Evolutionary conservation across 345 rosid species (phyloP), one percentile per base, ranked within the genome.

Genomic region (Aegle marmelos): DNA sequence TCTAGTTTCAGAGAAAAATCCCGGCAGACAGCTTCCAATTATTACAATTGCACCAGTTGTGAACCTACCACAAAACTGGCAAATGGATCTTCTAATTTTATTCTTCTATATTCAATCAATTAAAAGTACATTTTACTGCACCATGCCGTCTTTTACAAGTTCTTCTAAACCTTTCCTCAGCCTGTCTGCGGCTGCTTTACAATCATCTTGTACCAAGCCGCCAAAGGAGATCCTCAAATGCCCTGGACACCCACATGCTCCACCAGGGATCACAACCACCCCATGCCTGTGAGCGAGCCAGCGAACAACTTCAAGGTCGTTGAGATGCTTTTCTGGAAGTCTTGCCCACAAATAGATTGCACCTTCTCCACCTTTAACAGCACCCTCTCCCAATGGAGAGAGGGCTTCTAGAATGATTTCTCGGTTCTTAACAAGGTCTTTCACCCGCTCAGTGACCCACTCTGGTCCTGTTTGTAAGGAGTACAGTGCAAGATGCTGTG

Each of bases 311-410:
- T 82, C 86, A n/a, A 76, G 76, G 77, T 89, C 94, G 28, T 91
- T 80, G 1, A 4, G 19, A 22, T 80, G 68, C 65, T 83, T 71
- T 24, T 91, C 92, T 0, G 98, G 98, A 72, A 96, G 92, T 80
- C 82, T 94, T 3, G 91, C 98, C 99, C 98, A 96, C 74, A 96
- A 58, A 92, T 96, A 96, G 9, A 96, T 90, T 22, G 94, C 97
- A 2, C 99, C 98, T 84, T 96, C 99, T 76, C 98, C 98, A 14
- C 99, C 99, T 82, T 84, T 92, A 19, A 94, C 88, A 3, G 91
- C 88, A 28, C 76, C 93, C 75, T 89, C 83, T 22, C 99, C 98
- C 28, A 96, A 78, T 2, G 98, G 98, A 28, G 90, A 86, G 56
- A 96, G 93, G 9, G 98, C 97, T 72, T 91, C 86, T 71, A 56